Evolutionary conservation across 176 grass and related monocot species (phyloP).

Genomic region (Tillandsia leiboldiana): DNA sequence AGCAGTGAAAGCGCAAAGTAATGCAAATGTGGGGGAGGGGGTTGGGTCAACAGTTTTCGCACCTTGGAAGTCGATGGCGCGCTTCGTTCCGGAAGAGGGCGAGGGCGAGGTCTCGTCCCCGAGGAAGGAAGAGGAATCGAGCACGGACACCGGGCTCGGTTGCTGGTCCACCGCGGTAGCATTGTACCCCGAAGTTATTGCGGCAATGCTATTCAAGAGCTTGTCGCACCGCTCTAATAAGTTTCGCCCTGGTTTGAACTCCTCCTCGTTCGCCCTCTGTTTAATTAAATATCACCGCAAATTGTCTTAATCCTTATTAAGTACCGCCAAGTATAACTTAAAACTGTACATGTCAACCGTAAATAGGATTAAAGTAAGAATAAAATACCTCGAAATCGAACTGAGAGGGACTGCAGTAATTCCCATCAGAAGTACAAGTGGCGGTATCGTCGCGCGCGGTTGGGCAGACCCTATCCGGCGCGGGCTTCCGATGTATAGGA

Average conservation of each 20-base stretch:
- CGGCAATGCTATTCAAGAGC: conserved; percentile 68
- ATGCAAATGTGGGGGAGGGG: background rate
- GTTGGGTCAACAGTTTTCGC: background rate
- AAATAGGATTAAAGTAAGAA: background rate
- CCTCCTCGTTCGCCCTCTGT: conserved; percentile 30
- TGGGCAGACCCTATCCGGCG: background rate
- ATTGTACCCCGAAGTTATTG: conserved; percentile 45
- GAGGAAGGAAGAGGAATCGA: background rate
- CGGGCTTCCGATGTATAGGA: conserved; percentile 25
- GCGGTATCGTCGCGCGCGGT: conserved; percentile 46
- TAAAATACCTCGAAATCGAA: conserved; percentile 47
- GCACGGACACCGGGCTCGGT: conserved; percentile 22
- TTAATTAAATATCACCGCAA: background rate
- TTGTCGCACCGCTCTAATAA: conserved; percentile 77
- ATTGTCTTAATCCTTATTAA: background rate
- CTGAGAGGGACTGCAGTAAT: conserved; percentile 32
- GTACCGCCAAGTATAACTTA: background rate
- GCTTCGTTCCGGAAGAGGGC: conserved; percentile 6
- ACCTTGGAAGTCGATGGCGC: conserved; percentile 19
- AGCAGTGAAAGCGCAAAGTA: background rate
- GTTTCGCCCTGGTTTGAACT: conserved; percentile 21
- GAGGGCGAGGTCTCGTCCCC: conserved; percentile 15
- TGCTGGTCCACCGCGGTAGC: conserved; percentile 26
- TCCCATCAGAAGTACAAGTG: conserved; percentile 47
- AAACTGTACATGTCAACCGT: background rate